phyloP scores from a whole-genome alignment of 495 filamentous ascomycete genomes.

The Penicillium malachiteum region DNA sequence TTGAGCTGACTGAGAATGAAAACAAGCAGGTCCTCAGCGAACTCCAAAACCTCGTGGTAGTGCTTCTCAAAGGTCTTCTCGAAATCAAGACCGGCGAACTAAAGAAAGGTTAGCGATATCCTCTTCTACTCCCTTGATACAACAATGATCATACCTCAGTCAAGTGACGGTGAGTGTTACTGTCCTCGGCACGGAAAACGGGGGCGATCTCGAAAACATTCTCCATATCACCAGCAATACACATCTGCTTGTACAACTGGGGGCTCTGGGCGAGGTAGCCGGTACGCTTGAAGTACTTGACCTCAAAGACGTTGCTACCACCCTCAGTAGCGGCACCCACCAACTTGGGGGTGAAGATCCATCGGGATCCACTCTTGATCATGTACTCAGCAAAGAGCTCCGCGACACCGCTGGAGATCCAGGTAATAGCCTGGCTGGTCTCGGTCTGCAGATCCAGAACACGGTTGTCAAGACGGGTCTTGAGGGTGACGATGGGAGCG shows the following conservation, averaged over 20 bases:
- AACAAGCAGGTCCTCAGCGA: conserved; percentile 81
- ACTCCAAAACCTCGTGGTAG: conserved; percentile 82
- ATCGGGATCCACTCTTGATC: conserved; percentile 69
- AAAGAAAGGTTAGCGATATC: conserved; percentile 4
- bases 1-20: conserved; percentile 81
- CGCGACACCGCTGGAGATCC: conserved; percentile 78
- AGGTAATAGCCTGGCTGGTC: conserved; percentile 81
- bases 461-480: conserved; percentile 83
- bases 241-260: conserved; percentile 95
- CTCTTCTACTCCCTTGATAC: neutral
- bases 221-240: conserved; percentile 88
- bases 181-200: conserved; percentile 96
- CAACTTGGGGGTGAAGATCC: conserved; percentile 87
- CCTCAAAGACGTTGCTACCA: conserved; percentile 87
- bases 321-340: conserved; percentile 91
- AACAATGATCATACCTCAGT: conserved; percentile 60
- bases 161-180: conserved; percentile 93
- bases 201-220: conserved; percentile 86
- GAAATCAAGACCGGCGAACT: conserved; percentile 93
- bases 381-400: conserved; percentile 81
- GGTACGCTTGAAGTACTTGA: conserved; percentile 85
- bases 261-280: conserved; percentile 91
- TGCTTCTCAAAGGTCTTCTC: conserved; percentile 91
- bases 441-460: conserved; percentile 88
- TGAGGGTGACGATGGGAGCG: conserved; percentile 64